Evolutionary conservation across 1,284 basidiomycete species (phyloP).

Genomic region (Pholiota adiposa): DNA sequence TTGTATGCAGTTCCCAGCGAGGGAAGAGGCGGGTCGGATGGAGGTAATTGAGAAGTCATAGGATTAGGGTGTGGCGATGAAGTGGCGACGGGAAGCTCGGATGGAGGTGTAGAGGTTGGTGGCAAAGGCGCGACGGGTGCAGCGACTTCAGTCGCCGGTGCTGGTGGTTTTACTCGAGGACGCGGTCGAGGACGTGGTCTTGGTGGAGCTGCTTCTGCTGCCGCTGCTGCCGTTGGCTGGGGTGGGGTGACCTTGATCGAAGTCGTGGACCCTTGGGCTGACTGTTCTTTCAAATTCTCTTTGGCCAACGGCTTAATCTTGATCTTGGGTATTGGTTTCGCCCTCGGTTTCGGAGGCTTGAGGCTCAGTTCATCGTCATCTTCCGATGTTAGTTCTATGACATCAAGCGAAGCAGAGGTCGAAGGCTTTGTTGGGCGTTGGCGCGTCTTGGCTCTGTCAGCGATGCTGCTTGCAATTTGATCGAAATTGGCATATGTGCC

Average conservation of each 20-base stretch:
- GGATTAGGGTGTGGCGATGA: slow-evolving; percentile 16
- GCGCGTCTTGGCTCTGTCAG: slow-evolving; percentile 44
- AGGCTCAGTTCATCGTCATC: slow-evolving; percentile 33
- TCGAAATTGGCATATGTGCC: slow-evolving; percentile 14
- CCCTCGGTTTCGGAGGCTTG: slow-evolving; percentile 19
- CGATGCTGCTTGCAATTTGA: slow-evolving; percentile 31
- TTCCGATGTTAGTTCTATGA: slow-evolving; percentile 31
- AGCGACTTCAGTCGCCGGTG: not conserved
- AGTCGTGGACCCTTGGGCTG: not conserved
- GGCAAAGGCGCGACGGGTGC: slow-evolving; percentile 7
- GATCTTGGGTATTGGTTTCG: slow-evolving; percentile 20
- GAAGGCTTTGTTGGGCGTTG: slow-evolving; percentile 30
- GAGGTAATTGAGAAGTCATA: slow-evolving; percentile 35
- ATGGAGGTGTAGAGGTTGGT: slow-evolving; percentile 12
- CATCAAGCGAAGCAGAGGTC: slow-evolving; percentile 12
- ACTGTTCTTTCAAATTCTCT: slow-evolving; percentile 6
- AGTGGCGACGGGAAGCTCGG: slow-evolving; percentile 23
- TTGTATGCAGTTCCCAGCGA: slow-evolving; percentile 26
- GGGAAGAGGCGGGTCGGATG: slow-evolving; percentile 37
- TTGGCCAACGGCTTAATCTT: slow-evolving; percentile 21
- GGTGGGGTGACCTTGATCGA: not conserved
- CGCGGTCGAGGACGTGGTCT: slow-evolving; percentile 29
- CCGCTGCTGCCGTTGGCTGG: not conserved
- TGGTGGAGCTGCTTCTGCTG: slow-evolving; percentile 13
- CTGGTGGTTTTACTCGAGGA: slow-evolving; percentile 14